Base-by-base conservation (phyloP, 495 filamentous ascomycete genomes). In the Podospora anserina region DNA sequence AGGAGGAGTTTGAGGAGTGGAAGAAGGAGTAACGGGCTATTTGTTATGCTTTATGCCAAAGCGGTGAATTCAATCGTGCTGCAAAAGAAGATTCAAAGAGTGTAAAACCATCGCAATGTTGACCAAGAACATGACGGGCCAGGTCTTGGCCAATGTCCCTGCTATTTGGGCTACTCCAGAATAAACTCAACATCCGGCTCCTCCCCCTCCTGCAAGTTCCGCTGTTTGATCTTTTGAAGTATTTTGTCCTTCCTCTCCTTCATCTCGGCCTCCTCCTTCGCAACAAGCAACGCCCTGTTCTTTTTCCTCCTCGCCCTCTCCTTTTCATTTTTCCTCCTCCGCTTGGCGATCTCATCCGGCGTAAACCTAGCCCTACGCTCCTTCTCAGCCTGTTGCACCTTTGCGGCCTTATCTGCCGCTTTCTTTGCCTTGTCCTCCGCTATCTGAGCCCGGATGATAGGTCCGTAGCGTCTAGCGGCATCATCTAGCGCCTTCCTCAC, bases 1-100 rank as follows among this genome's bases (percentile, higher is more conserved):
- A 84, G 53, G 81, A 84, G 69, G 95, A 99, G 80, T 94, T 92
- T 78, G 86, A 90, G 73, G 82, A 80, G 70, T 98, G 94, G 94
- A 93, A 87, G 80, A 85, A 74, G 71, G 82, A 90, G 69, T 96
- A 58, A 0, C 9, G 54, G 34, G 34, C 6, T 39, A 4, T 5
- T 39, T 39, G 34, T 39, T 6, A 11, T 39, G 34, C 23, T 39
- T 11, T 39, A 39, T 39, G 3, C 34, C 11, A 11, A 11, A 39
- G 34, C 11, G 34, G 39, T 18, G 39, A 49, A 2, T 49, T 49
- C 6, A 13, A 5, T 9, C 9, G 39, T 49, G 13, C 39, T 39
- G 34, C 34, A 39, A 6, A 6, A 6, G 34, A 39, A 23, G 23
- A 23, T 23, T 23, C 23, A 23, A 23, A 23, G 23, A 23, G 23